phyloP scores from a whole-genome alignment of 257 asterid genomes.

The Galeopsis tetrahit region DNA sequence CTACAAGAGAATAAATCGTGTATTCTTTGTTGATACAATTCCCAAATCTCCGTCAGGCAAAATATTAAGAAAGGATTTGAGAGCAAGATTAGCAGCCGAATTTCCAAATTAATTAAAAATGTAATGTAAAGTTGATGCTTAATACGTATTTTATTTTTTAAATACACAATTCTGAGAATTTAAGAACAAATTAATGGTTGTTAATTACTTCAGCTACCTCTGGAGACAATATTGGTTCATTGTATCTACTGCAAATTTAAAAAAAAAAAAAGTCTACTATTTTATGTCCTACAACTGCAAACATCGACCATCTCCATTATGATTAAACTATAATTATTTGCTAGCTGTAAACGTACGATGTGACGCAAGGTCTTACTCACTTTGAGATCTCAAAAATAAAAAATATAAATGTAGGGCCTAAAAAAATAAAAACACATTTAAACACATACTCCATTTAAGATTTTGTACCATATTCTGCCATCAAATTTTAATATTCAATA shows the following conservation, averaged over 20 bases:
- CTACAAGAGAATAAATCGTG: conserved; percentile 79
- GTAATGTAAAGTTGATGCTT: background rate
- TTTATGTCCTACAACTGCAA: background rate
- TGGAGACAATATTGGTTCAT: background rate
- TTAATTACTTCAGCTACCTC: background rate
- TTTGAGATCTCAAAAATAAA: too few relatives aligned
- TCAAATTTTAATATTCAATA: too few relatives aligned
- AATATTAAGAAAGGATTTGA: conserved; percentile 86
- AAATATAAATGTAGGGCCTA: too few relatives aligned
- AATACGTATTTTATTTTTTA: background rate
- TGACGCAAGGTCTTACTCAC: too few relatives aligned
- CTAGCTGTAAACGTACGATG: too few relatives aligned
- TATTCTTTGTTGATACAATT: conserved; percentile 69
- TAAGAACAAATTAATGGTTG: background rate
- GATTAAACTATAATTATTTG: too few relatives aligned
- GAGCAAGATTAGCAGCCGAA: conserved; percentile 65
- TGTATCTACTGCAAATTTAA: background rate
- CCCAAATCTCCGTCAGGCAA: conserved; percentile 94
- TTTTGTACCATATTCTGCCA: too few relatives aligned
- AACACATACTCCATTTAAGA: too few relatives aligned
- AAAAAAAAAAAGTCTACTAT: background rate
- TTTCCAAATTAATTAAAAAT: conserved; percentile 28
- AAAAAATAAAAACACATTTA: too few relatives aligned
- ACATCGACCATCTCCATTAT: background rate
- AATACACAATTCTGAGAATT: background rate